These are phyloP conservation scores for Botrytis medusae DNA, from an alignment of 2,329 filamentous ascomycete species.

Conservation along the genomic window DNA sequence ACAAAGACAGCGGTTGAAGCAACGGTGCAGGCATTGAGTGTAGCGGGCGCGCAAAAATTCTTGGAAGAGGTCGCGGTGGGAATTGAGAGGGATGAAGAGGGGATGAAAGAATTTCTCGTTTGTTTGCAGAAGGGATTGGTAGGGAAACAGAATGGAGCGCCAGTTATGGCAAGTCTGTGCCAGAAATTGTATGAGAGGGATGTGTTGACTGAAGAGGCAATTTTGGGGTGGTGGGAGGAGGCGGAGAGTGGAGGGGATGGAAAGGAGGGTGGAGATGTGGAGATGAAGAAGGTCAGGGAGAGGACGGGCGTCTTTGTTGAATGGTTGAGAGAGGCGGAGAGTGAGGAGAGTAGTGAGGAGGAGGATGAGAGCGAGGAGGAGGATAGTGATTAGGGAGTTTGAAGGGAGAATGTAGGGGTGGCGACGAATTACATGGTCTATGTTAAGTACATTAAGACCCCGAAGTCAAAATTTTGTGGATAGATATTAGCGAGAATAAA, in stretches of 20 bases:
- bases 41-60: conserved; percentile 61
- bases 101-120: conserved; percentile 83
- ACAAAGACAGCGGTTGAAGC: conserved; percentile 25
- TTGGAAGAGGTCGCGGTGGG: conserved; percentile 60
- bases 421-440: neutral
- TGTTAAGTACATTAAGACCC: neutral
- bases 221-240: conserved; percentile 78
- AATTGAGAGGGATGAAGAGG: conserved; percentile 62
- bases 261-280: neutral
- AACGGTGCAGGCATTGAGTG: conserved; percentile 58
- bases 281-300: conserved; percentile 14
- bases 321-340: conserved; percentile 76
- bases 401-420: neutral
- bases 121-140: conserved; percentile 78
- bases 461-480: neutral
- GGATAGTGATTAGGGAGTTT: neutral
- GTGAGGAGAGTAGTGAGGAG: conserved; percentile 63
- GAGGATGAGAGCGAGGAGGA: conserved; percentile 50
- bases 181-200: conserved; percentile 86
- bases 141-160: conserved; percentile 61
- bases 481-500: neutral
- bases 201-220: conserved; percentile 83
- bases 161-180: conserved; percentile 72
- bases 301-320: conserved; percentile 80
- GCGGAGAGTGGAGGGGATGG: neutral